Conservation (phyloP, 768 basidiomycete genomes). For the Amanita rubescens region DNA sequence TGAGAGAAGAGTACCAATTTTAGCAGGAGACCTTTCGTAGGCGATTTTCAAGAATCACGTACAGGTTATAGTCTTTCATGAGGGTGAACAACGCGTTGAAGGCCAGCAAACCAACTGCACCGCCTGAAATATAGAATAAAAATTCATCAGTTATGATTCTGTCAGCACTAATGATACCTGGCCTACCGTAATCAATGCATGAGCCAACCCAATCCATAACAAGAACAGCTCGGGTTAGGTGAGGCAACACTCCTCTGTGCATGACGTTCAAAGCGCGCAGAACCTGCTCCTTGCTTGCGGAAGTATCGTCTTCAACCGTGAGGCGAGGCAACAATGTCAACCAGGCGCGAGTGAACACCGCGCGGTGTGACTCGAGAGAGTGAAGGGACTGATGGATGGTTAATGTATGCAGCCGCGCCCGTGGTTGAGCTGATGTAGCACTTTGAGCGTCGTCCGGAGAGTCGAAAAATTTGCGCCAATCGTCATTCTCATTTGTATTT, state of each 20-base stretch:
- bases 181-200: constrained; percentile 74
- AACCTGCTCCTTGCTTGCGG: constrained; percentile 34
- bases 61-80: constrained; percentile 93
- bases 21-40: neutral
- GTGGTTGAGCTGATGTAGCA: constrained; percentile 22
- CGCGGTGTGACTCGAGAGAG: constrained; percentile 66
- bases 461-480: constrained; percentile 83
- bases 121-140: constrained; percentile 40
- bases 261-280: constrained; percentile 66
- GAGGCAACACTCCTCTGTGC: constrained; percentile 78
- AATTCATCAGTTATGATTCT: neutral
- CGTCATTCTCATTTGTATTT: constrained; percentile 38
- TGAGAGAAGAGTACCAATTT: constrained; percentile 5
- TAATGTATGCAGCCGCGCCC: constrained; percentile 51
- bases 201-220: constrained; percentile 91
- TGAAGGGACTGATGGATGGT: constrained; percentile 75
- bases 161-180: neutral
- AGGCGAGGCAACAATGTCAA: constrained; percentile 60
- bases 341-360: constrained; percentile 81
- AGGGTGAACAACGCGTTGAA: constrained; percentile 87
- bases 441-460: constrained; percentile 24
- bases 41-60: constrained; percentile 23
- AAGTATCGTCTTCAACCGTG: constrained; percentile 27
- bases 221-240: constrained; percentile 67
- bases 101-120: constrained; percentile 78